Evolutionary conservation across 805 yeast genomes (phyloP), one percentile per base, ranked within the genome.

Genomic region (Candida dajiaensis): DNA sequence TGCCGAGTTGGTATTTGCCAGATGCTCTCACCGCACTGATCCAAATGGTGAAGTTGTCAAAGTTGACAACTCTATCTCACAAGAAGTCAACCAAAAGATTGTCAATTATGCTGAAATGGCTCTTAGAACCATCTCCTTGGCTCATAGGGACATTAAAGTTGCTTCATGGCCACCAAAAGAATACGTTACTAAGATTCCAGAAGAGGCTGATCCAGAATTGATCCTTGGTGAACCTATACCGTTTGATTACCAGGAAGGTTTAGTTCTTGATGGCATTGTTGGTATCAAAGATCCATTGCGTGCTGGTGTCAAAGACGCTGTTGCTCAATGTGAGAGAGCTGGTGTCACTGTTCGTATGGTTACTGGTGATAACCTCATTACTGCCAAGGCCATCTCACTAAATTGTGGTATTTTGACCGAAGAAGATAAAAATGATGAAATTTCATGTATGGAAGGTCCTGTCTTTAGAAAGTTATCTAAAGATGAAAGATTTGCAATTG

Each of bases 261-360:
- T 86, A 47, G 66, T 73, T 3, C 70, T 89, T 36, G 84, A 92
- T 60, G 80, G 83, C 44, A 68, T 92, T 38, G 89, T 90, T 37
- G 99, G 98, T 52, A 88, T 94, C 58, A 92, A 89, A 69, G 99
- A 94, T 68, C 99, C 99, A 0, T 73, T 94, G 49, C 82, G 97
- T 57, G 77, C 76, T 6, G 97, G 97, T 51, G 98, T 94, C 10
- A 75, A 80, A n/a, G 81, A 83, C 38, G 96, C 99, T 1, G 96
- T 94, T 25, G 71, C 73, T 36, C 84, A 85, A 60, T 94, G 99
- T 69, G 82, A 80, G 55, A 71, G 71, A 29, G 98, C 99, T 1
- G 98, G 99, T 48, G 98, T 94, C 21, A 78, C 85, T 21, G 98
- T 94, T 18, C 77, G 97, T 55, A 94, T 94, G 99, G 97, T 94